These are phyloP conservation scores for Suillus decipiens DNA, from an alignment of 768 basidiomycete genomes.

Conservation along the genomic window DNA sequence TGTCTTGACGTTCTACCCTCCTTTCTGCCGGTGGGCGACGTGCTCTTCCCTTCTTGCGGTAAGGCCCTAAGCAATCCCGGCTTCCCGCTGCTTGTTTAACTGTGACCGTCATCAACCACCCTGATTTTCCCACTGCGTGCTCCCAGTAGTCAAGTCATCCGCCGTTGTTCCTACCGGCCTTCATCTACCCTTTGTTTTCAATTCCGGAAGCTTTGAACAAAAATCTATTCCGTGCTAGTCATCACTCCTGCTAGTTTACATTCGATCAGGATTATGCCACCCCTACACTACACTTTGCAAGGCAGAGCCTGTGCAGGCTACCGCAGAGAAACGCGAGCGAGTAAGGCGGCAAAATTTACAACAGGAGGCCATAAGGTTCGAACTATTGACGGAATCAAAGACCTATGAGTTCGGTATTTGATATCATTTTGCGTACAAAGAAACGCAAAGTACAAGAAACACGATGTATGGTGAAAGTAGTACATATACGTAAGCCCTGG, in stretches of 20 bases:
- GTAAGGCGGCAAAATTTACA: background rate
- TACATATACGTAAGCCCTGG: background rate
- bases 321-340: background rate
- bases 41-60: background rate
- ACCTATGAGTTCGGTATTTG: background rate
- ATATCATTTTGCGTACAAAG: background rate
- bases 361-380: background rate
- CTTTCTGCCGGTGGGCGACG: background rate
- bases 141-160: background rate
- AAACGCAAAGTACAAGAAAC: background rate
- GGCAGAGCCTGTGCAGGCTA: background rate
- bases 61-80: background rate
- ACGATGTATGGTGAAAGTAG: too few relatives aligned
- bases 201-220: background rate
- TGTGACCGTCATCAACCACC: background rate
- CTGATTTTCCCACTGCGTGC: background rate
- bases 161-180: background rate
- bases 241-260: background rate
- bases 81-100: background rate
- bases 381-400: background rate
- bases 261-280: background rate
- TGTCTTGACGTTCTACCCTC: background rate
- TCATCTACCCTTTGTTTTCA: background rate
- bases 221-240: background rate
- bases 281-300: background rate